Base-by-base conservation (phyloP, 257 asterid species). In the Gentiana straminea region DNA sequence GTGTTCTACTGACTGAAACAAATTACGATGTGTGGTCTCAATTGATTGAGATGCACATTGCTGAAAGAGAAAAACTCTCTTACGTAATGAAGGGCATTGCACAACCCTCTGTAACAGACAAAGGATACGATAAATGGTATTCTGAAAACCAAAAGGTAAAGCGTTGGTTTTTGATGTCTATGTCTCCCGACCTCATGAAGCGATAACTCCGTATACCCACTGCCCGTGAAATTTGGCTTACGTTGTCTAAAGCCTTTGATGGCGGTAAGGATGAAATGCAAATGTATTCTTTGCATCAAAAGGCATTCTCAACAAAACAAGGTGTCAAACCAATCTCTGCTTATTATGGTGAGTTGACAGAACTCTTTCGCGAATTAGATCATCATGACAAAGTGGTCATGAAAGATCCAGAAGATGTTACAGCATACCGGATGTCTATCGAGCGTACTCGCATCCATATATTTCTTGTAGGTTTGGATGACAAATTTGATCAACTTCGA, bases 181-280 rank as follows among this genome's bases (percentile, higher is more conserved):
- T 57, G 63, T 7, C 13, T 33, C 52, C 58, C 2, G 32, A 62
- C 8, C 38, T 62, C 6, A 62, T 52, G 66, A 62, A 52, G 35
- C 4, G 37, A 11, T 64, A 64, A n/a, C 4, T 64, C 3, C 54
- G 49, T 24, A 24, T 24, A 24, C 24, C 24, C 24, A 24, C 24
- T 24, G 24, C 24, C 24, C 24, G 24, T 24, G 44, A 51, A 8
- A 58, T 58, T 6, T 57, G 58, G 50, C 54, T 10, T 44, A 4
- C 54, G 3, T 7, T 44, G 11, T 35, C 33, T 49, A 64, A 57
- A 24, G 51, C 51, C 4, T 48, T 48, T n/a, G 7, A 3, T 48
- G 2, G 11, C 11, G 15, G 15, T 9, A 3, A 4, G 7, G 15
- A 48, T 48, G 51, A 48, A n/a, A 3, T 48, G 51, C 24, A 24